A percentile compares a stretch with the other conserved stretches of the same genome.
These are phyloP conservation scores for Saccharomyces eubayanus DNA, from an alignment of 805 yeast genomes.

Conservation along the genomic window DNA sequence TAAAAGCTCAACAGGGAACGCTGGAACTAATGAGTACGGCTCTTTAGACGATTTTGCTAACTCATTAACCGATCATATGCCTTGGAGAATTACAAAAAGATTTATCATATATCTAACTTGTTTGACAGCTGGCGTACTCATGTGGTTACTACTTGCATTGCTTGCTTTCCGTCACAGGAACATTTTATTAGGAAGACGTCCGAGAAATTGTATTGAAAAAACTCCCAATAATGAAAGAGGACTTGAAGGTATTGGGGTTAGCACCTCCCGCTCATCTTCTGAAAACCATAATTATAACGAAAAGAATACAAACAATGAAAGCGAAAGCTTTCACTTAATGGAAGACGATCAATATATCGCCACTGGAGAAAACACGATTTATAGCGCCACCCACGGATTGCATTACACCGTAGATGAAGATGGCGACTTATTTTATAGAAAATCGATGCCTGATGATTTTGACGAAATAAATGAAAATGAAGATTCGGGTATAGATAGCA, in stretches of 20 bases:
- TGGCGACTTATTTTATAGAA: slow-evolving; percentile 22
- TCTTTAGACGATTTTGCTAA: not conserved
- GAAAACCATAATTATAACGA: not conserved
- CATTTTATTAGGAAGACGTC: not conserved
- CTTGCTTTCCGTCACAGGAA: not conserved
- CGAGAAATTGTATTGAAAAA: not conserved
- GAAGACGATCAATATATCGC: not conserved
- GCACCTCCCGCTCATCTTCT: not conserved
- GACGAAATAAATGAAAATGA: not conserved
- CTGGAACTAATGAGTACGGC: not conserved
- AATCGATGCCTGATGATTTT: not conserved
- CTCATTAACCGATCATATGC: not conserved
- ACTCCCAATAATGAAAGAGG: not conserved
- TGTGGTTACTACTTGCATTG: slow-evolving; percentile 3
- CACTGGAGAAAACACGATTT: slow-evolving; percentile 15
- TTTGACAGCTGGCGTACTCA: not conserved
- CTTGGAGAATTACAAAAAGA: not conserved
- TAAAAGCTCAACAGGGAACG: not conserved
- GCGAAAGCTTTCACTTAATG: not conserved
- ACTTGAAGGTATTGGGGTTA: not conserved
- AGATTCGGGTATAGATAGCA: not conserved
- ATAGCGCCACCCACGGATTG: slow-evolving; percentile 16
- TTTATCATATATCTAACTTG: not conserved
- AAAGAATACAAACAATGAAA: not conserved
- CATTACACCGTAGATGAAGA: slow-evolving; percentile 18